These are phyloP conservation scores for Globisporangium yorkense DNA, from an alignment of 352 stramenopile species.

Conservation along the genomic window DNA sequence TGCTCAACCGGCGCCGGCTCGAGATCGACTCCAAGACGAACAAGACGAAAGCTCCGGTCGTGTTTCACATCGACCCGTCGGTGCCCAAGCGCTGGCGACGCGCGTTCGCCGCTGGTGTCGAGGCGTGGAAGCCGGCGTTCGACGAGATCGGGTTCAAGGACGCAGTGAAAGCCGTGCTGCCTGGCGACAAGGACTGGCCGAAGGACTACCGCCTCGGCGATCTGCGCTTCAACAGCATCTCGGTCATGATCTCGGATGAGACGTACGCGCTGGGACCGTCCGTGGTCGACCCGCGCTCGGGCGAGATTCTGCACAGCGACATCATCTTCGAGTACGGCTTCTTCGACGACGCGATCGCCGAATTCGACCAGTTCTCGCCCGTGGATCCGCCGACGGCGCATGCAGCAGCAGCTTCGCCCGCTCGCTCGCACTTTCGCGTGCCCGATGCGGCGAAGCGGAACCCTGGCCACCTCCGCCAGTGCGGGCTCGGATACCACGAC, in stretches of 20 bases:
- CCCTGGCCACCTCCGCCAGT: constrained; percentile 21
- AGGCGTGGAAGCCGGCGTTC: constrained; percentile 79
- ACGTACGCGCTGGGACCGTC: constrained; percentile 65
- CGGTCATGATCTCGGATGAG: constrained; percentile 73
- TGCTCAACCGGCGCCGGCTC: constrained; percentile 72
- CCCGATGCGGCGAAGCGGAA: background rate
- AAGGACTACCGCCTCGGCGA: constrained; percentile 78
- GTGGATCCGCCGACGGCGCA: constrained; percentile 19
- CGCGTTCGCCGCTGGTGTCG: constrained; percentile 53
- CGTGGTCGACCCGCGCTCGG: constrained; percentile 70
- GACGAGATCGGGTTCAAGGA: constrained; percentile 61
- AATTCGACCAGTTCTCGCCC: constrained; percentile 45
- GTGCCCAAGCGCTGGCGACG: constrained; percentile 62
- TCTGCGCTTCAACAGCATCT: constrained; percentile 84
- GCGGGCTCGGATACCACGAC: constrained; percentile 29
- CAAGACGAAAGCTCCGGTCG: constrained; percentile 44
- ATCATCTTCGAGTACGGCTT: constrained; percentile 87
- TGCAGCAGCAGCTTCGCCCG: background rate
- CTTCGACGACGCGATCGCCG: constrained; percentile 56
- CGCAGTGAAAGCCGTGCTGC: constrained; percentile 63
- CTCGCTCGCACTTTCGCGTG: background rate
- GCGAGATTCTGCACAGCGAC: constrained; percentile 84
- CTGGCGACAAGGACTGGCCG: constrained; percentile 67
- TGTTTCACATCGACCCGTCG: constrained; percentile 82
- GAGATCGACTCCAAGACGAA: constrained; percentile 30